Percentiles rank a stretch among this genome's conserved stretches.
phyloP scores from a whole-genome alignment of 2,329 filamentous ascomycete genomes.

The Lomentospora prolificans region DNA sequence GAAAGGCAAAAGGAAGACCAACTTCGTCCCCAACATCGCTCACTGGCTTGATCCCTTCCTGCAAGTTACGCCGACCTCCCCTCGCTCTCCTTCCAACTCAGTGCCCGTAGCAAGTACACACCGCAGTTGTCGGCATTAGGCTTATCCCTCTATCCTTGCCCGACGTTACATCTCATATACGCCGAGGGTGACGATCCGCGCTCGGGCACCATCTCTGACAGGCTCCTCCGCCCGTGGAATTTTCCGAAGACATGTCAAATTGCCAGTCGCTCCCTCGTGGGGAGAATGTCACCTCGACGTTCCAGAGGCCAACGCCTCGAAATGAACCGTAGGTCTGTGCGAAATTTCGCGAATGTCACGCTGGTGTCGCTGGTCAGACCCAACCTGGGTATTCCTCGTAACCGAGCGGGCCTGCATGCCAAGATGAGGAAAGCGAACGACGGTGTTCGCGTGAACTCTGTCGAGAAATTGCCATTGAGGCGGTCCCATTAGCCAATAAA shows the following conservation, averaged over 20 bases:
- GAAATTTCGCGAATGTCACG: background rate
- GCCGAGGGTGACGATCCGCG: background rate
- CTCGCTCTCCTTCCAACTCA: background rate
- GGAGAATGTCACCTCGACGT: background rate
- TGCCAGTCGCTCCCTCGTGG: background rate
- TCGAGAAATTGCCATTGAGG: too few species aligned
- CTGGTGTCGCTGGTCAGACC: too few species aligned
- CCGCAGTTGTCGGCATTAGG: background rate
- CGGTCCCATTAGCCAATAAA: background rate
- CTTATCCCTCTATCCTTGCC: background rate
- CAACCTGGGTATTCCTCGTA: background rate
- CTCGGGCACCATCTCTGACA: background rate
- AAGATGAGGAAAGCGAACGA: background rate
- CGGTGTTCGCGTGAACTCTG: background rate
- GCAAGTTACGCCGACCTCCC: background rate
- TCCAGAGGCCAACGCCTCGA: background rate
- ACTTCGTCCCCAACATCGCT: background rate
- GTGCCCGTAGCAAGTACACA: background rate
- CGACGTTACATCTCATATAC: background rate
- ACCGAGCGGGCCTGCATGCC: background rate
- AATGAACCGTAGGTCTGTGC: constrained; percentile 3
- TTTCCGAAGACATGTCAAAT: constrained; percentile 2
- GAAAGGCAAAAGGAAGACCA: background rate
- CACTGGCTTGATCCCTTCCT: background rate
- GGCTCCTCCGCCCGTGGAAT: background rate